Evolutionary conservation across 2,329 filamentous ascomycete species (phyloP), one percentile per base, ranked within the genome.

Genomic region (Xylaria sp.): DNA sequence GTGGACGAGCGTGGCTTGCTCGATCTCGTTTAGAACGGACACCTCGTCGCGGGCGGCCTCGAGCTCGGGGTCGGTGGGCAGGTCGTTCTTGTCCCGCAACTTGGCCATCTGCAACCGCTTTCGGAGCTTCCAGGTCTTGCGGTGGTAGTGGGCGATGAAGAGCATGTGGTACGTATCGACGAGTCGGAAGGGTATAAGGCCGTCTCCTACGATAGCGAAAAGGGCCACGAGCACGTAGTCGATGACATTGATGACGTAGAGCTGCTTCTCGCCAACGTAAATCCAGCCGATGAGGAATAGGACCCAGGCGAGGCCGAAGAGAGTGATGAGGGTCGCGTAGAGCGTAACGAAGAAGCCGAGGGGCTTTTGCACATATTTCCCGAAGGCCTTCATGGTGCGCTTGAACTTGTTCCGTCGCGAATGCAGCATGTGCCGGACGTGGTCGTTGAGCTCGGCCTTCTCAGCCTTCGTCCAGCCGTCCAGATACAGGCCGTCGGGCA

Each of bases 241-340:
- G 66, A 91, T 90, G 49, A 91, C 76, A 63, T 91, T 87, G 68
- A 90, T 85, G 37, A 85, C 75, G 65, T 91, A 94, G 3, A 86
- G 78, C 73, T 94, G 90, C 68, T 83, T 81, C 29, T 86, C 85
- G 19, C 90, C 91, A 19, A 94, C 89, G 65, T 92, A 93, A 72
- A 95, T 91, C 92, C 92, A 96, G 48, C 89, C 91, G 73, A 96
- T 96, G 56, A 96, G 80, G 77, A 94, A 95, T n/a, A 96, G 83
- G 1, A 96, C 92, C 92, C 92, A 96, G 0, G 90, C 90, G 11
- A 94, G 81, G 71, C 92, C 92, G 69, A 96, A 96, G 0, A 93
- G 80, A 0, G 92, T 95, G 68, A 96, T 93, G 19, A 94, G 81
- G 1, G 85, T 88, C 8, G 91, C 92, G 74, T 96, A 96, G 3